Evolutionary conservation across 352 stramenopile species (phyloP).

Genomic region (Globisporangium uncinulatum): DNA sequence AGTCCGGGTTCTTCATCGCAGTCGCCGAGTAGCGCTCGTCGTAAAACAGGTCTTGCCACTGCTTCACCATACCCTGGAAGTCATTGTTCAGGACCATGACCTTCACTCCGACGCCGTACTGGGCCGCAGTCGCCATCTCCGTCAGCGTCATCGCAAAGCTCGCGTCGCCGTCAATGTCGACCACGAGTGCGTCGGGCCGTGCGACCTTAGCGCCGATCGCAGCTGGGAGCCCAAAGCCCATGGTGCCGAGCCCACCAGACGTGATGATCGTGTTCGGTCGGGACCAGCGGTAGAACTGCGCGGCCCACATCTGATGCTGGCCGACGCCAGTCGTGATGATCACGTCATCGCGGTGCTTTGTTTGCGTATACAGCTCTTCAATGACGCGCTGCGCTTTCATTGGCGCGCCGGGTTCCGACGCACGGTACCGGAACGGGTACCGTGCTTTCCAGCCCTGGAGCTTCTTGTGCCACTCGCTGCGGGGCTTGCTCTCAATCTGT

Average conservation of each 20-base stretch:
- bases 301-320: conserved; percentile 96
- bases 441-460: conserved; percentile 88
- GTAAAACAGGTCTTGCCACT: conserved; percentile 97
- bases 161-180: conserved; percentile 95
- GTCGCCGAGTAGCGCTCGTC: conserved; percentile 91
- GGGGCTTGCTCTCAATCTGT: conserved; percentile 73
- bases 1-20: conserved; percentile 92
- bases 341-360: conserved; percentile 87
- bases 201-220: conserved; percentile 94
- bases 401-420: conserved; percentile 47
- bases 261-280: conserved; percentile 92
- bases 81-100: conserved; percentile 96
- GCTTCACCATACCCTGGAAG: conserved; percentile 97
- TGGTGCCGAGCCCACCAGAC: conserved; percentile 92
- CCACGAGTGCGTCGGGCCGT: conserved; percentile 72
- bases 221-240: conserved; percentile 93
- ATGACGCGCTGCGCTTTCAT: conserved; percentile 95
- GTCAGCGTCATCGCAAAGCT: conserved; percentile 97
- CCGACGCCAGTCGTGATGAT: conserved; percentile 95
- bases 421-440: conserved; percentile 91
- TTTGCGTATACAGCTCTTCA: conserved; percentile 91
- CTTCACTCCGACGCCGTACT: conserved; percentile 94
- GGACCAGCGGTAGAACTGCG: conserved; percentile 96
- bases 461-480: conserved; percentile 90
- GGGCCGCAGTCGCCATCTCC: conserved; percentile 93